Evolutionary conservation across 2,329 filamentous ascomycete species (phyloP).

Genomic region (Botryosphaeria dothidea): DNA sequence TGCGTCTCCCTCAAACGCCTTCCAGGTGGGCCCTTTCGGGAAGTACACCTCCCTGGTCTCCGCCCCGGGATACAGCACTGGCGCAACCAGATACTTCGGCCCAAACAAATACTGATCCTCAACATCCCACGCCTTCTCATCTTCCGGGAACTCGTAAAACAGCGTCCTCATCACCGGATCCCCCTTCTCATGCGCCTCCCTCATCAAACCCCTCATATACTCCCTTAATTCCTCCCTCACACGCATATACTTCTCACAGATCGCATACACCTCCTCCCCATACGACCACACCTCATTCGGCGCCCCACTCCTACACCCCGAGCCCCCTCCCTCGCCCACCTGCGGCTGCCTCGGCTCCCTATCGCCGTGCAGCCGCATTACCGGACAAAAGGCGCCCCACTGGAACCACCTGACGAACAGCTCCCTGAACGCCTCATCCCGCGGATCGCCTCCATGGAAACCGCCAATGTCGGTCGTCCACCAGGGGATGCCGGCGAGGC

Average conservation of each 20-base stretch:
- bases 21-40: slow-evolving; percentile 51
- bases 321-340: slow-evolving; percentile 37
- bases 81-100: slow-evolving; percentile 58
- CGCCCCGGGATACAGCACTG: slow-evolving; percentile 54
- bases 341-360: slow-evolving; percentile 59
- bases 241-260: slow-evolving; percentile 60
- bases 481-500: slow-evolving; percentile 64
- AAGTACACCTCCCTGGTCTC: slow-evolving; percentile 54
- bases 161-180: slow-evolving; percentile 62
- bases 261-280: slow-evolving; percentile 59
- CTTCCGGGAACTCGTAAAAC: slow-evolving; percentile 65
- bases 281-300: slow-evolving; percentile 69
- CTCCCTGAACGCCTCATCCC: slow-evolving; percentile 59
- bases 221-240: slow-evolving; percentile 60
- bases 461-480: slow-evolving; percentile 73
- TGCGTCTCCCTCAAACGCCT: slow-evolving; percentile 35
- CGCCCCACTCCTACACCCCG: slow-evolving; percentile 48
- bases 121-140: slow-evolving; percentile 56
- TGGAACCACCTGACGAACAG: slow-evolving; percentile 70
- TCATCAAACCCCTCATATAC: slow-evolving; percentile 62
- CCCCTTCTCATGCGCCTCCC: slow-evolving; percentile 60
- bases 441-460: slow-evolving; percentile 65
- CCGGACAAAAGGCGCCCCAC: slow-evolving; percentile 67
- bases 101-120: slow-evolving; percentile 68
- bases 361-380: slow-evolving; percentile 68